Evolutionary conservation across 371 early-diverging fungal genomes (phyloP).

Genomic region (Apophysomyces trapeziformis): DNA sequence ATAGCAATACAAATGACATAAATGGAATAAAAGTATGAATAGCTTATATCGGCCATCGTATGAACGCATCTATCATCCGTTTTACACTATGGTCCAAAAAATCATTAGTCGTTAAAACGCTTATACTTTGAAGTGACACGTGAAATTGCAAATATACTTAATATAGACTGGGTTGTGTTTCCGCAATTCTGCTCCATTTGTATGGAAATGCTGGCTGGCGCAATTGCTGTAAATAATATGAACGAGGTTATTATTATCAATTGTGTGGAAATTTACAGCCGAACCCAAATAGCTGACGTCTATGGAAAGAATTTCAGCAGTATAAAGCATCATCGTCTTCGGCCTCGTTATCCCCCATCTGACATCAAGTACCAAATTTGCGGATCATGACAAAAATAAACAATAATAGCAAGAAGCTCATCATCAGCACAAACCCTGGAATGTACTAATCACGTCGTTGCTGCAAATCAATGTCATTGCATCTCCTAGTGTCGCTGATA

Average conservation of each 20-base stretch:
- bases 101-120: no score
- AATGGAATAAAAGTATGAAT: no score
- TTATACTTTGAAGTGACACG: no score
- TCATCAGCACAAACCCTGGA: neutral
- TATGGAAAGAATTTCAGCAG: constrained; percentile 11
- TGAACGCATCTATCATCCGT: no score
- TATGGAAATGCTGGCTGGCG: constrained; percentile 25
- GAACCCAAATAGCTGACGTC: constrained; percentile 14
- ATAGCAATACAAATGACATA: no score
- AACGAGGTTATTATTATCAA: constrained; percentile 27
- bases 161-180: constrained; percentile 18
- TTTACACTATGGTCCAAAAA: no score
- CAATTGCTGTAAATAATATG: constrained; percentile 25
- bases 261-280: constrained; percentile 11
- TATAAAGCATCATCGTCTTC: constrained; percentile 3
- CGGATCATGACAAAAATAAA: constrained; percentile 9
- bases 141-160: no score
- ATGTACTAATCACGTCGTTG: neutral
- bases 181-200: constrained; percentile 30
- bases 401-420: neutral
- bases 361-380: neutral
- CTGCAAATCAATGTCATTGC: neutral
- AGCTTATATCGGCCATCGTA: no score
- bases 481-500: neutral
- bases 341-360: no score